Conservation (phyloP, 2,329 filamentous ascomycete species). For the Huntiella abstrusa region DNA sequence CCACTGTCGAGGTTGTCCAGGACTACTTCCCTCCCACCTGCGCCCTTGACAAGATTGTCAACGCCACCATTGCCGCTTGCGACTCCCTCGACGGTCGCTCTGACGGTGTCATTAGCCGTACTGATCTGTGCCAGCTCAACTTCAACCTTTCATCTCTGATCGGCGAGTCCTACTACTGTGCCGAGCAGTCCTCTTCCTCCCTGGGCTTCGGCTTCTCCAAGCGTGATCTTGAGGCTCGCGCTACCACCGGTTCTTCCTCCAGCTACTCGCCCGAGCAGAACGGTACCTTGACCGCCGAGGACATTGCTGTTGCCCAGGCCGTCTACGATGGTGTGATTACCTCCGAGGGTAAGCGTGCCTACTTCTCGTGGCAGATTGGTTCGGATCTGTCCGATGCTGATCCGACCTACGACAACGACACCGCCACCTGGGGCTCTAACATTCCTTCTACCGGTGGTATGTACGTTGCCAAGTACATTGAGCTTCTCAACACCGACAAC, state of each 20-base stretch:
- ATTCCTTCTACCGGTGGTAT: conserved; percentile 1
- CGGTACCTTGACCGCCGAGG: not conserved
- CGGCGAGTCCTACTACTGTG: conserved; percentile 14
- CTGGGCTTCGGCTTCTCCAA: conserved; percentile 15
- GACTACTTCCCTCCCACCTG: conserved; percentile 20
- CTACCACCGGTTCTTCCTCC: not conserved
- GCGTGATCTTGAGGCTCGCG: not conserved
- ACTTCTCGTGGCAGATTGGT: conserved; percentile 4
- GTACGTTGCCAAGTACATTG: conserved; percentile 2
- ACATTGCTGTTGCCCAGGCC: conserved; percentile 1
- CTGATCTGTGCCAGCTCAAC: conserved; percentile 23
- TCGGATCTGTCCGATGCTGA: conserved; percentile 1
- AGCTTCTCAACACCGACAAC: not conserved
- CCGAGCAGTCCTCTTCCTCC: conserved; percentile 14
- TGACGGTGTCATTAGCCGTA: conserved; percentile 28
- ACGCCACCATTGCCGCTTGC: conserved; percentile 26
- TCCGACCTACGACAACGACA: conserved; percentile 1
- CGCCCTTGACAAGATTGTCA: conserved; percentile 21
- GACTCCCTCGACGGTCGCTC: conserved; percentile 28
- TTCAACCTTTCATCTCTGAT: conserved; percentile 13
- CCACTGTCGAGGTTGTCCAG: conserved; percentile 16
- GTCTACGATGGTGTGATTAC: conserved; percentile 2
- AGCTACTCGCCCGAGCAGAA: not conserved
- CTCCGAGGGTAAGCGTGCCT: conserved; percentile 1
- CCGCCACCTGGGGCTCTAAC: not conserved